Percentiles rank a stretch among this genome's conserved stretches.
phyloP scores from a whole-genome alignment of 1,139 yeast species.

The Diutina pseudorugosa region DNA sequence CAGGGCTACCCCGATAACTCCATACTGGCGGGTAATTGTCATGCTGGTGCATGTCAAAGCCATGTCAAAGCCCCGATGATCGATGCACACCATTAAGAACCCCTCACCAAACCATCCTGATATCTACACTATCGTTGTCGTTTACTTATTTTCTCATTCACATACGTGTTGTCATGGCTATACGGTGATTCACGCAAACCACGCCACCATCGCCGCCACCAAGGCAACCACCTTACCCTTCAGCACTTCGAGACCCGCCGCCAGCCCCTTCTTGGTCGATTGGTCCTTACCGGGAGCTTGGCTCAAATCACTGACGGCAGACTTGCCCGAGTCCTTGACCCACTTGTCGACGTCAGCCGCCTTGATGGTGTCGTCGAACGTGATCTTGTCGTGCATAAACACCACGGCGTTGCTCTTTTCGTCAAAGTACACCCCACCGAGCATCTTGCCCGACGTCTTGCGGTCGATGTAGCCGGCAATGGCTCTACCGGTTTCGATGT shows the following conservation, averaged over 20 bases:
- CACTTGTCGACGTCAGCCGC: not conserved
- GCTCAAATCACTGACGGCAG: not conserved
- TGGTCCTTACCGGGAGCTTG: not conserved
- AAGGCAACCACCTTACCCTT: not conserved
- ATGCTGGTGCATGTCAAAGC: too few species aligned
- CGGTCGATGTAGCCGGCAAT: slow-evolving; percentile 76
- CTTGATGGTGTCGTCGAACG: not conserved
- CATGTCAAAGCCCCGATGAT: too few species aligned
- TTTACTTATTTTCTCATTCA: too few species aligned
- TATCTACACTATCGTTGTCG: too few species aligned
- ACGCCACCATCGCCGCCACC: not conserved
- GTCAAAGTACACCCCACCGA: slow-evolving; percentile 78
- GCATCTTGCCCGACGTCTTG: slow-evolving; percentile 67
- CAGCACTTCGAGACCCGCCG: not conserved
- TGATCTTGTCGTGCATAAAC: slow-evolving; percentile 8
- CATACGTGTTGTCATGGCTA: too few species aligned
- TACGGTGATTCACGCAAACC: not conserved
- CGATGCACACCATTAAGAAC: too few species aligned
- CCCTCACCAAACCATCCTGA: too few species aligned
- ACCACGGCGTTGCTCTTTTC: slow-evolving; percentile 20
- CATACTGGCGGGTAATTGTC: too few species aligned
- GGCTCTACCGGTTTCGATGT: slow-evolving; percentile 66
- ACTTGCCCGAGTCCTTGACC: not conserved
- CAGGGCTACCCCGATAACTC: too few species aligned
- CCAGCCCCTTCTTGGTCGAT: not conserved